phyloP scores from a whole-genome alignment of 345 rosid genomes.

The Eucalyptus pumila region DNA sequence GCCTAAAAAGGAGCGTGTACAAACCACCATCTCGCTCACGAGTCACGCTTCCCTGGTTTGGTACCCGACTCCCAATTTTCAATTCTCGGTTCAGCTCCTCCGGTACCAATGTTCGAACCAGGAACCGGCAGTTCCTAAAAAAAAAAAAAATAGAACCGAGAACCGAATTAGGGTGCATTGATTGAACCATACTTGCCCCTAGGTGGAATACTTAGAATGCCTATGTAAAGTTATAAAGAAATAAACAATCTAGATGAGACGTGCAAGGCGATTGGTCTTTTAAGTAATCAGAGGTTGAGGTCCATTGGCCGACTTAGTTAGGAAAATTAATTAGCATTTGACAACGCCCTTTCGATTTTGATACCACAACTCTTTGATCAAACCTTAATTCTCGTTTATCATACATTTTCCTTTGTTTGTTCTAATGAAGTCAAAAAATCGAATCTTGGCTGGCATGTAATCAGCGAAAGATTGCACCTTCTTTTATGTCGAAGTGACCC shows the following conservation, averaged over 20 bases:
- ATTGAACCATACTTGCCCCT: no score
- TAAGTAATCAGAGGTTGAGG: background rate
- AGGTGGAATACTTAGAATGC: background rate
- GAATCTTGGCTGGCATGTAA: background rate
- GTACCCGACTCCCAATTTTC: no score
- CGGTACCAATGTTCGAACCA: no score
- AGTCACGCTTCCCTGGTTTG: no score
- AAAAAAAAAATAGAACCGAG: no score
- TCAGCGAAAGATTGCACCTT: background rate
- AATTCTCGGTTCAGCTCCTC: no score
- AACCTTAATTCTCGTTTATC: background rate
- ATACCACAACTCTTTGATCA: background rate
- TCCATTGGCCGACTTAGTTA: background rate
- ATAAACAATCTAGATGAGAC: background rate
- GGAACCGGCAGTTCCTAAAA: no score
- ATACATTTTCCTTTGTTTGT: background rate
- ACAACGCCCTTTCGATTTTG: background rate
- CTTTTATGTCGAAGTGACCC: background rate
- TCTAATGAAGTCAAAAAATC: background rate
- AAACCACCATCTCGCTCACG: no score
- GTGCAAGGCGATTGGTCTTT: background rate
- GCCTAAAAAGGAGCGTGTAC: no score
- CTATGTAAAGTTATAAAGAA: background rate
- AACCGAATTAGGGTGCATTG: fast-evolving
- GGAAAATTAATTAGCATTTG: background rate